phyloP scores from a whole-genome alignment of 176 grass and related monocot genomes.

The Triticum turgidum region DNA sequence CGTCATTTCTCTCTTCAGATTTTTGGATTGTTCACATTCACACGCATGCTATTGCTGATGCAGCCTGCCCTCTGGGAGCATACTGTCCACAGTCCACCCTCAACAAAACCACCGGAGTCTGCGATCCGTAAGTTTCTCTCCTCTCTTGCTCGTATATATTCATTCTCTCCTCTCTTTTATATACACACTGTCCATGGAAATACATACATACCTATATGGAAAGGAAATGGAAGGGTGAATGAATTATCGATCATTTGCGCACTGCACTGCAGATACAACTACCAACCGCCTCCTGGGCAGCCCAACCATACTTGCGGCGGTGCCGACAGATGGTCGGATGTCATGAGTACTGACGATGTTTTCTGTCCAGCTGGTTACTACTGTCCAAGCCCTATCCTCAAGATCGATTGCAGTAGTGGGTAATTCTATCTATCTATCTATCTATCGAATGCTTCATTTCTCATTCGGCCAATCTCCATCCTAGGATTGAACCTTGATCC shows the following conservation, averaged over 20 bases:
- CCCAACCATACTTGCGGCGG: conserved; percentile 79
- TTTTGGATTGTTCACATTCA: too few species aligned
- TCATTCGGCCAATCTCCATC: neutral
- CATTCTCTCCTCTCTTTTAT: too few species aligned
- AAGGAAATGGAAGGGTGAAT: neutral
- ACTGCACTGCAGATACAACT: conserved; percentile 58
- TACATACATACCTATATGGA: too few species aligned
- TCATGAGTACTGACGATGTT: conserved; percentile 55
- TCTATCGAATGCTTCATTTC: conserved; percentile 38
- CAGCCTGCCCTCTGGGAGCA: conserved; percentile 89
- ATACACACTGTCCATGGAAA: too few species aligned
- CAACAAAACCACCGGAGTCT: conserved; percentile 76
- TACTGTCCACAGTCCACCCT: conserved; percentile 73
- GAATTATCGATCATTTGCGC: neutral
- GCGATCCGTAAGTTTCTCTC: conserved; percentile 78
- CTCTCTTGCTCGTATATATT: neutral
- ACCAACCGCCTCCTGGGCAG: conserved; percentile 71
- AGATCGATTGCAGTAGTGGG: conserved; percentile 90
- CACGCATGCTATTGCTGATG: neutral
- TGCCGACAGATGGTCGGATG: conserved; percentile 82
- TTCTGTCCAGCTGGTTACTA: conserved; percentile 88
- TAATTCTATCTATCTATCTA: conserved; percentile 64
- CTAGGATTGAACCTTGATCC: neutral
- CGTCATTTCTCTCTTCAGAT: neutral
- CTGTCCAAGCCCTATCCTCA: conserved; percentile 80